Conservation (phyloP, 352 stramenopile genomes). For the Phytophthora megakarya region DNA sequence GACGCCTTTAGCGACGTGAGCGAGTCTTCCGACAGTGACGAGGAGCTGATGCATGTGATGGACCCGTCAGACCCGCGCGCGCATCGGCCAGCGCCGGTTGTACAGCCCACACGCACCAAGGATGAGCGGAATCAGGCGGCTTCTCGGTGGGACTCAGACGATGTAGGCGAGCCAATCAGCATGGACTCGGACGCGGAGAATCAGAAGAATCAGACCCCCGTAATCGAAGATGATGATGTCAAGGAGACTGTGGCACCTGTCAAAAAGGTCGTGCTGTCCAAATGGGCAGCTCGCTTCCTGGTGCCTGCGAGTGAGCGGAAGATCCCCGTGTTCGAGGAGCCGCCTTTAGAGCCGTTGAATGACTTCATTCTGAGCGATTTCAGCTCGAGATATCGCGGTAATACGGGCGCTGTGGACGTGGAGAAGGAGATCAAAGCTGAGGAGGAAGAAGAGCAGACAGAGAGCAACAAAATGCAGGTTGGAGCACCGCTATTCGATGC, state of each 20-base stretch:
- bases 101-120: slow-evolving; percentile 40
- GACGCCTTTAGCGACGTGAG: slow-evolving; percentile 41
- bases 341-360: slow-evolving; percentile 77
- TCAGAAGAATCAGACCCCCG: slow-evolving; percentile 15
- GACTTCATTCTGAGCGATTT: slow-evolving; percentile 88
- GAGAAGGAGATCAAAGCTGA: slow-evolving; percentile 52
- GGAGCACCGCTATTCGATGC: slow-evolving; percentile 56
- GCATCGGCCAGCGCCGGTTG: slow-evolving; percentile 40
- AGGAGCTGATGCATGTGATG: slow-evolving; percentile 65
- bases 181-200: slow-evolving; percentile 30
- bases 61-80: slow-evolving; percentile 78
- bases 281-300: slow-evolving; percentile 76
- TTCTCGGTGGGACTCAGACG: slow-evolving; percentile 72
- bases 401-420: slow-evolving; percentile 49
- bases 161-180: slow-evolving; percentile 54
- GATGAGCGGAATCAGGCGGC: slow-evolving; percentile 28
- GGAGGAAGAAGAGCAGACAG: slow-evolving; percentile 25
- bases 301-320: slow-evolving; percentile 60
- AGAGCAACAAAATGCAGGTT: slow-evolving; percentile 42
- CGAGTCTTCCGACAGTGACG: slow-evolving; percentile 45
- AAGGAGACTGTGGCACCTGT: not conserved
- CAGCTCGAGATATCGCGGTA: slow-evolving; percentile 65
- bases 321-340: slow-evolving; percentile 58
- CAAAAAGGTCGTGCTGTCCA: slow-evolving; percentile 52
- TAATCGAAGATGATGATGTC: slow-evolving; percentile 30